Evolutionary conservation across 176 grass and related monocot species (phyloP).

Genomic region (Tuctoria greenei): DNA sequence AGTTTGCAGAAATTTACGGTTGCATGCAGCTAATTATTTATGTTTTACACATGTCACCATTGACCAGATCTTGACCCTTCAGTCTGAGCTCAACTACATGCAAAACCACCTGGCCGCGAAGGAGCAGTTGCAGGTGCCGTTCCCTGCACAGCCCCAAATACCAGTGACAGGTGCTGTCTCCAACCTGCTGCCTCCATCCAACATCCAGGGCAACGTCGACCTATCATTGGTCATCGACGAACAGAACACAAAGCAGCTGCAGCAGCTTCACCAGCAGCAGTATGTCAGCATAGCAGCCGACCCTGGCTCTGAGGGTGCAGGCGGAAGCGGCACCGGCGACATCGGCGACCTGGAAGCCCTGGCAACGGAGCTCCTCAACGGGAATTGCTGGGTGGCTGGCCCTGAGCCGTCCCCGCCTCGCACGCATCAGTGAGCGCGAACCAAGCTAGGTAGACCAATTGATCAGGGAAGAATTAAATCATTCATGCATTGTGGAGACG

Average conservation of each 20-base stretch:
- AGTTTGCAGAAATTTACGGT: background rate
- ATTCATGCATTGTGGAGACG: constrained; percentile 16
- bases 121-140: constrained; percentile 44
- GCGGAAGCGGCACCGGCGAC: background rate
- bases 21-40: background rate
- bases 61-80: constrained; percentile 59
- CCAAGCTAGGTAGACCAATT: constrained; percentile 30
- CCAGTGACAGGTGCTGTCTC: constrained; percentile 39
- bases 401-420: constrained; percentile 17
- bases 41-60: background rate
- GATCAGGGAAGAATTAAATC: constrained; percentile 12
- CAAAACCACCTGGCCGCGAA: constrained; percentile 55
- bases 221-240: constrained; percentile 42
- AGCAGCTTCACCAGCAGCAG: constrained; percentile 11
- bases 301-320: background rate
- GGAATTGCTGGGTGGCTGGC: constrained; percentile 14
- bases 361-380: constrained; percentile 55
- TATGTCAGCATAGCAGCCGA: constrained; percentile 9
- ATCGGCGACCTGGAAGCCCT: constrained; percentile 57
- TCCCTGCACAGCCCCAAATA: constrained; percentile 18
- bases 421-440: background rate
- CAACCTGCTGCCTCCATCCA: constrained; percentile 50
- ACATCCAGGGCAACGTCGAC: constrained; percentile 41
- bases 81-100: constrained; percentile 64
- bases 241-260: no score